phyloP scores from a whole-genome alignment of 2,329 filamentous ascomycete species.

The Onygena corvina region DNA sequence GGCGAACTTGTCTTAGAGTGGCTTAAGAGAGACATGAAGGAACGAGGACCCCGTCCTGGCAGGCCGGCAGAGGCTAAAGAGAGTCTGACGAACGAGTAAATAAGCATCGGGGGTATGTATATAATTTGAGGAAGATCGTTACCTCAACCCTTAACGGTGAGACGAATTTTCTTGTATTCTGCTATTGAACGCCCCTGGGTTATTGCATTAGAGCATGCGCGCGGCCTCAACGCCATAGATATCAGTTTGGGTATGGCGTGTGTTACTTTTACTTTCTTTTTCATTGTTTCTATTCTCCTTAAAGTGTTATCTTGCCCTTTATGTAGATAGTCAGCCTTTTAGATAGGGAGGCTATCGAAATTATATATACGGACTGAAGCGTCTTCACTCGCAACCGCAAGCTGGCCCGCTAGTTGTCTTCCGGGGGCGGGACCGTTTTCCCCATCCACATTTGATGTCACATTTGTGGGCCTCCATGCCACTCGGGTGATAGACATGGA shows the following conservation, averaged over 20 bases:
- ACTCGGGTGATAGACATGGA: conserved; percentile 56
- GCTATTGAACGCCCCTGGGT: conserved; percentile 13
- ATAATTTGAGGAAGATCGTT: not conserved
- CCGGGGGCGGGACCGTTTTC: conserved; percentile 12
- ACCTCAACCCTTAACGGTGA: conserved; percentile 15
- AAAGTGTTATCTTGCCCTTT: conserved; percentile 12
- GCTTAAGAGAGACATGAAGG: conserved; percentile 67
- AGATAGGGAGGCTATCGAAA: conserved; percentile 23
- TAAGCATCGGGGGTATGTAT: not conserved
- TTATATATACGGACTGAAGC: conserved; percentile 32
- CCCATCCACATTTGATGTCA: conserved; percentile 14
- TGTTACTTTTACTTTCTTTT: conserved; percentile 10
- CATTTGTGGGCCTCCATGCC: conserved; percentile 49
- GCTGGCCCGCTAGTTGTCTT: conserved; percentile 20
- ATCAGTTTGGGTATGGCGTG: not conserved
- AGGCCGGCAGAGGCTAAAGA: conserved; percentile 35
- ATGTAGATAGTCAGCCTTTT: conserved; percentile 11
- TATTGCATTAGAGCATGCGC: conserved; percentile 13
- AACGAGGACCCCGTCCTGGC: conserved; percentile 64
- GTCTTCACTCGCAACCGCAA: conserved; percentile 38
- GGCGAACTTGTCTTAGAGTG: conserved; percentile 80
- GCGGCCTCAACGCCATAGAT: conserved; percentile 18
- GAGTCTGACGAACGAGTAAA: not conserved
- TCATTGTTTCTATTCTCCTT: conserved; percentile 13
- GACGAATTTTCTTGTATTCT: conserved; percentile 10